Base-by-base conservation (phyloP, 2,329 filamentous ascomycete genomes). In the Pleurostoma richardsiae region DNA sequence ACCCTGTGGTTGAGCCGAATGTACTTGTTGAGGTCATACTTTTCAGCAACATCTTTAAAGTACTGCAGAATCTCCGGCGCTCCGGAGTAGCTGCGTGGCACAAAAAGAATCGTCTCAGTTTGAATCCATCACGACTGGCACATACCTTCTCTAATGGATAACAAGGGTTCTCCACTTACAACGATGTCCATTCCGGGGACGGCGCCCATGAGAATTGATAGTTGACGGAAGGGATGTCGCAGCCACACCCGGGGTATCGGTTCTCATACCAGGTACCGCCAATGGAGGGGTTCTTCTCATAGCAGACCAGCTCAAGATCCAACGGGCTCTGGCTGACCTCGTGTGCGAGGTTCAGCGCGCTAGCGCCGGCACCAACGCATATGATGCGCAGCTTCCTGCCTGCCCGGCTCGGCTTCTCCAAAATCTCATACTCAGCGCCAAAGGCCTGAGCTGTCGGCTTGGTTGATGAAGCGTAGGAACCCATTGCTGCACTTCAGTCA, bases 1-100 rank as follows among this genome's bases (percentile, higher is more conserved):
- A 76, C 70, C 44, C 66, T 63, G 11, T 66, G 68, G 47, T 67
- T 62, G 29, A 75, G 63, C 48, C 67, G 66, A 41, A 77, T 62
- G 48, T 72, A 71, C 41, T 67, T 64, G 31, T 69, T 58, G 4
- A 68, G 59, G 6, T 57, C 54, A 52, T 64, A 58, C 46, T 60
- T 57, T 40, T 50, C 48, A 5, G 60, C 58, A 26, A 62, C 54
- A 27, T 60, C 58, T 45, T 67, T 57, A 39, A 67, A 59, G 47
- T 67, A 68, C 26, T 43, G 29, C 28, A 39, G 44, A 11, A 57
- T 58, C 40, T 58, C 56, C 4, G 19, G 39, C 10, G 40, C 48
- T 29, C 46, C 50, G 52, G 33, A 63, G 60, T 49, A 65, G 59
- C 29, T 53, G 39, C 27, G 56, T 45, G 27, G 44, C 44, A 6